These are phyloP conservation scores for Rhodotorula paludigena DNA, from an alignment of 768 basidiomycete species.

Conservation along the genomic window DNA sequence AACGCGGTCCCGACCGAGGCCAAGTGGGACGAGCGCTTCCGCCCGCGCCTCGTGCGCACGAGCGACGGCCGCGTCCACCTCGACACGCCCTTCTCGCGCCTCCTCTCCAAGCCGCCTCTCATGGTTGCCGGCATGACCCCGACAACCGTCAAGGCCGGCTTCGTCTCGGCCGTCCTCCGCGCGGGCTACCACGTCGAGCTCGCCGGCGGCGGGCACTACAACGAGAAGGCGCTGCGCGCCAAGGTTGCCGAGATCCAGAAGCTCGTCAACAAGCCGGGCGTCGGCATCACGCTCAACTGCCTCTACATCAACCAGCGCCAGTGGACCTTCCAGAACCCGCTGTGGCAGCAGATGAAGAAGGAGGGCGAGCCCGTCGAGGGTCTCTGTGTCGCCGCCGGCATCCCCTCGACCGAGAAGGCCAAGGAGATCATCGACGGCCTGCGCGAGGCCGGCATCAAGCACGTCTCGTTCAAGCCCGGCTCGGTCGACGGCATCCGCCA, in stretches of 20 bases:
- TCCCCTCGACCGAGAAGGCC: conserved; percentile 94
- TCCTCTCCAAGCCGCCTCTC: conserved; percentile 92
- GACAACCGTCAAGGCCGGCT: conserved; percentile 88
- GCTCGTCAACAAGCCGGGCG: conserved; percentile 68
- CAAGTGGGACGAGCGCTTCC: conserved; percentile 87
- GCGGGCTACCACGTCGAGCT: conserved; percentile 96
- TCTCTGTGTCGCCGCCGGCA: conserved; percentile 97
- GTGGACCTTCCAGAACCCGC: conserved; percentile 86
- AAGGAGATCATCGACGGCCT: conserved; percentile 88
- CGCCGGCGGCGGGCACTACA: conserved; percentile 97
- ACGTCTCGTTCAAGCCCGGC: conserved; percentile 96
- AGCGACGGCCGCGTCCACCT: conserved; percentile 88
- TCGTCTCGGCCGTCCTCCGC: conserved; percentile 84
- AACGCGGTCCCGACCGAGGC: conserved; percentile 64
- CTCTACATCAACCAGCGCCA: conserved; percentile 98
- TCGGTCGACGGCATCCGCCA: conserved; percentile 93
- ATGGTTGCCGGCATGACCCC: conserved; percentile 99
- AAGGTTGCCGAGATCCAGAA: conserved; percentile 90
- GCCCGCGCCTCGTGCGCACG: conserved; percentile 79
- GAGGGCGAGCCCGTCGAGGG: conserved; percentile 95
- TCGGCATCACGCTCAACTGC: conserved; percentile 87
- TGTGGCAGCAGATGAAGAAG: conserved; percentile 95
- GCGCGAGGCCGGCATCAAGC: conserved; percentile 78
- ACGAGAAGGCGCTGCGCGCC: conserved; percentile 73
- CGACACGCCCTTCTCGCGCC: conserved; percentile 92